These are phyloP conservation scores for Saxophila tyrrhenica DNA, from an alignment of 495 filamentous ascomycete genomes.

Conservation along the genomic window DNA sequence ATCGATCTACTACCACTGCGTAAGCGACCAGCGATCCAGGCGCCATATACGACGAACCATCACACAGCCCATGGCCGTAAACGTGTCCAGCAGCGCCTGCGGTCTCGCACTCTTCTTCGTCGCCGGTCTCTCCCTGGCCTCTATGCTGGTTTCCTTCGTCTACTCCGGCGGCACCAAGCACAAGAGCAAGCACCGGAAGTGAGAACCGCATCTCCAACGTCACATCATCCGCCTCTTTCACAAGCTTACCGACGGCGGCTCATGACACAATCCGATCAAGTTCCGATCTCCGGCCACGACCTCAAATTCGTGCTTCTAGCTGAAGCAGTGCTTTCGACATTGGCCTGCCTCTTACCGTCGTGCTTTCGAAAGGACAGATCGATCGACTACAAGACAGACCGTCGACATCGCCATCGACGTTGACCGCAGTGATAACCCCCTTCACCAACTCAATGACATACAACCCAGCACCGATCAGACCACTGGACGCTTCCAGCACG, in stretches of 20 bases:
- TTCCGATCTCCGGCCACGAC: neutral
- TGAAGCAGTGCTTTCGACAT: neutral
- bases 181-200: neutral
- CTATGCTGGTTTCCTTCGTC: slow-evolving; percentile 1
- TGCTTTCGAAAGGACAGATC: no score
- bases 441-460: no score
- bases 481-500: neutral
- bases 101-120: neutral
- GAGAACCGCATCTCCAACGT: no score
- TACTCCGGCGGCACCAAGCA: neutral
- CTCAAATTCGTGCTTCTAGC: neutral
- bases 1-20: no score
- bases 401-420: no score
- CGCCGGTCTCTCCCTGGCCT: neutral
- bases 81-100: neutral
- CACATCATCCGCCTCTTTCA: neutral
- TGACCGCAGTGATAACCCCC: no score
- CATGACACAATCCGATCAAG: neutral
- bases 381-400: neutral
- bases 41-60: no score
- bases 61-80: slow-evolving; percentile 1
- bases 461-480: neutral
- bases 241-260: no score
- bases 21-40: no score
- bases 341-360: neutral